Evolutionary conservation across 169 alveolate species (phyloP), one percentile per base, ranked within the genome.

Genomic region (Plasmodium vivax): DNA sequence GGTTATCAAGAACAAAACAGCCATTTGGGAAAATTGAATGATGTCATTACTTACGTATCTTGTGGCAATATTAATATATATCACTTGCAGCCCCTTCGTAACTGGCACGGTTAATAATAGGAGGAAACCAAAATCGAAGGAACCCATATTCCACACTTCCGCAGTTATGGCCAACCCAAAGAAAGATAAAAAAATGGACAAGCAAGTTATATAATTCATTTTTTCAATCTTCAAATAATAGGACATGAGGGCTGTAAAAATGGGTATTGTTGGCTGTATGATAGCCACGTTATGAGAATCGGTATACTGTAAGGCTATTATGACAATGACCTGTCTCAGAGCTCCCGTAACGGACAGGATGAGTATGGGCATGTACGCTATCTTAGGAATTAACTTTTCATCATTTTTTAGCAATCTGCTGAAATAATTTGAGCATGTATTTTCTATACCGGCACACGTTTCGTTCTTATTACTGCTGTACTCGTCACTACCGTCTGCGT

Each of bases 221-320:
- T 85, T 74, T 85, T 95, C 97, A 16, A 95, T 83, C 74, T 82
- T 87, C 68, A 95, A 41, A 71, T 83, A 83, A 74, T 93, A 94
- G 1, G 96, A 92, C 80, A 95, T 32, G 8, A 95, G n/a, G 75
- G 97, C 97, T 5, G 97, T 95, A 38, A 95, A 85, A 38, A 95
- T 82, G 12, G 97, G 97, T n/a, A 95, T 84, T 7, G 96, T 83
- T 14, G 97, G 97, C 45, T 93, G 87, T 41, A 95, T 84, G 27
- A 95, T 92, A 36, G 88, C 95, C 16, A 77, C 95, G 81, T 92
- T 92, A 73, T 84, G 92, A 34, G 95, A 83, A 82, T 83, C 96
- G 1, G 96, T 74, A 79, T 83, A 81, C 83, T 93, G 94, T 47
- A 95, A 85, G 5, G 93, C 95, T 36, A 95, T 32, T 9, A 93